phyloP scores from a whole-genome alignment of 257 asterid genomes.

The Nicotiana sylvestris region DNA sequence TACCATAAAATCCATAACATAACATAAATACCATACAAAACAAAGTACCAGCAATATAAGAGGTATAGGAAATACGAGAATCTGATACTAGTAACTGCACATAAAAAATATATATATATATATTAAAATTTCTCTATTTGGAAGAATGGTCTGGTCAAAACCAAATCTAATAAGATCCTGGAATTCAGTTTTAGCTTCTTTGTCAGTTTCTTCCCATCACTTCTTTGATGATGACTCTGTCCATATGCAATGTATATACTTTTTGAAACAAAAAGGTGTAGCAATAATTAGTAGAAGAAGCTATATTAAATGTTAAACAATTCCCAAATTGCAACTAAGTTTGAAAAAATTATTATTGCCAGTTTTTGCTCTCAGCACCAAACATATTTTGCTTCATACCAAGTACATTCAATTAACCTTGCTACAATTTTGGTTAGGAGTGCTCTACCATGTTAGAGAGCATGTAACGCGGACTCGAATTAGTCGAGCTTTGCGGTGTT shows the following conservation, averaged over 20 bases:
- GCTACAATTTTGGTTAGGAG: too few species aligned
- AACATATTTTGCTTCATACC: too few species aligned
- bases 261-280: background rate
- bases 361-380: background rate
- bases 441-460: too few species aligned
- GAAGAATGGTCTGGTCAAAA: conserved; percentile 11
- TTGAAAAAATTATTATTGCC: too few species aligned
- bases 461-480: too few species aligned
- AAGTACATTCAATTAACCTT: too few species aligned
- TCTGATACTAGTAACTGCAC: background rate
- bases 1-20: too few species aligned
- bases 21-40: too few species aligned
- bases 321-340: background rate
- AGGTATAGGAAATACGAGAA: too few species aligned
- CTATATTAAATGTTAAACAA: background rate
- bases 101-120: background rate
- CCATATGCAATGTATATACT: conserved; percentile 5
- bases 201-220: conserved; percentile 15
- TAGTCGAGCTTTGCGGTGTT: too few species aligned
- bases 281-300: background rate
- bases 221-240: background rate
- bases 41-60: too few species aligned
- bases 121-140: background rate
- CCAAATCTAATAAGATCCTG: conserved; percentile 16
- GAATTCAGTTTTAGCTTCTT: background rate